A percentile compares a stretch with the other conserved stretches of the same genome.
Conservation (phyloP, 129 eudicot genomes). For the Helianthus annuus region HanXRQr2.0-SUNRISE NC_035447.2:57297001-57297500, state of each 20-base stretch:
- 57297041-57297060: background rate
- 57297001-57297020: background rate
- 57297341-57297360: constrained; percentile 12
- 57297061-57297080: background rate
- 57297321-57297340: constrained; percentile 6
- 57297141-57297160: background rate
- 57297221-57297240: constrained; percentile 92
- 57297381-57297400: background rate
- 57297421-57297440: background rate
- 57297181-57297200: background rate
- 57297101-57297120: background rate
- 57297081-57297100: background rate
- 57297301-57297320: background rate
- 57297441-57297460: background rate
- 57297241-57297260: constrained; percentile 85
- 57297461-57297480: background rate
- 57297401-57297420: background rate
- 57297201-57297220: constrained; percentile 78
- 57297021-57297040: background rate
- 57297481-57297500: background rate
- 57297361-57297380: too few relatives aligned
- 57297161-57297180: background rate
- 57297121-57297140: background rate
- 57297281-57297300: constrained; percentile 25
- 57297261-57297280: constrained; percentile 97